Percentiles rank a stretch among this genome's conserved stretches.
Conservation (phyloP, 1,139 yeast genomes). For the Yamadazyma sp. region DNA sequence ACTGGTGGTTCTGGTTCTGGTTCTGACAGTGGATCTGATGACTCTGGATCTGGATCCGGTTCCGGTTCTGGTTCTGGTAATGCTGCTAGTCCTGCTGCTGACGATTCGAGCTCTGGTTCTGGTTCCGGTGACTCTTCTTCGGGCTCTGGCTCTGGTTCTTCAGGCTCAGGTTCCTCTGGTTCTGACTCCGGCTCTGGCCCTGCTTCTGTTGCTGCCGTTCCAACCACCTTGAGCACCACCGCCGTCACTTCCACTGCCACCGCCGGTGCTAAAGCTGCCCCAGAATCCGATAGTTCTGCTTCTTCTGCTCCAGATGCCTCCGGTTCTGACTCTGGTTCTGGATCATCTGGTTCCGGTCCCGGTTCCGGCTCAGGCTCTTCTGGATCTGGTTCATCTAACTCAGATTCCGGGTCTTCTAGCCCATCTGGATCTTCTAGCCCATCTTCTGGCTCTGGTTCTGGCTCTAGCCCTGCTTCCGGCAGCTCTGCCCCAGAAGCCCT, state of each 20-base stretch:
- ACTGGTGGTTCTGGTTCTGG: background rate
- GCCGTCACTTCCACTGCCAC: conserved; percentile 4
- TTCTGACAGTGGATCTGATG: conserved; percentile 2
- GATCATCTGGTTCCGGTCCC: conserved; percentile 5
- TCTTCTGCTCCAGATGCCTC: conserved; percentile 1
- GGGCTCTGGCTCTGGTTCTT: conserved; percentile 4
- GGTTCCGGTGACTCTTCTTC: conserved; percentile 1
- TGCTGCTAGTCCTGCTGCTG: too few species aligned
- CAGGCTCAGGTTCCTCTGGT: conserved; percentile 4
- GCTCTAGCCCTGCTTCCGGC: conserved; percentile 7
- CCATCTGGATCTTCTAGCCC: conserved; percentile 2
- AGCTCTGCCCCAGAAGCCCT: conserved; percentile 7
- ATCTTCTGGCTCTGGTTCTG: conserved; percentile 2
- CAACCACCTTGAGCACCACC: conserved; percentile 5
- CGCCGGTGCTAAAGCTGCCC: background rate
- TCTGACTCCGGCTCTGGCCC: conserved; percentile 1
- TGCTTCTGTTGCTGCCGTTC: conserved; percentile 5
- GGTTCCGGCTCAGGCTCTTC: too few species aligned
- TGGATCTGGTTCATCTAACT: conserved; percentile 4
- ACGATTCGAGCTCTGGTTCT: conserved; percentile 5
- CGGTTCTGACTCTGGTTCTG: conserved; percentile 2
- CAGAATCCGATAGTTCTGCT: background rate
- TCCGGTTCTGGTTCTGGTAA: conserved; percentile 6
- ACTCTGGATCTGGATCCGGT: conserved; percentile 4
- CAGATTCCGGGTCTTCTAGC: conserved; percentile 1